A percentile compares a stretch with the other conserved stretches of the same genome.
Conservation (phyloP, 2,329 filamentous ascomycete species). For the Phialophora expanda region DNA sequence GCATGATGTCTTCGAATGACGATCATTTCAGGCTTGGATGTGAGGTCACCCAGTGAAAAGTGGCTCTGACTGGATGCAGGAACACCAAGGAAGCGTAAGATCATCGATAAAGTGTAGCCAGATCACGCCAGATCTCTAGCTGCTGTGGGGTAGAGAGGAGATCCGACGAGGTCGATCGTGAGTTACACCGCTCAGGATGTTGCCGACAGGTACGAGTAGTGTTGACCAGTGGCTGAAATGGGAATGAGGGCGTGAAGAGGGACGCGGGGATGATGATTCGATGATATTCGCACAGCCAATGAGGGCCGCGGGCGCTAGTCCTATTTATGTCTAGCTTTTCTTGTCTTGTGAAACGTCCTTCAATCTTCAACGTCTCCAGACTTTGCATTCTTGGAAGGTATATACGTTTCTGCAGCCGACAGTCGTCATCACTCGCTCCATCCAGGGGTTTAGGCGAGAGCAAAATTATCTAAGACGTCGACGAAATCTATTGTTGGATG, state of each 20-base stretch:
- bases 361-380: not conserved
- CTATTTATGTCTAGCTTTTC: not conserved
- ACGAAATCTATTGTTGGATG: not conserved
- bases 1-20: not conserved
- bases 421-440: slow-evolving; percentile 7
- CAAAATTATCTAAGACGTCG: not conserved
- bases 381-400: not conserved
- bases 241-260: not conserved
- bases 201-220: not conserved
- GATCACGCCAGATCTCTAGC: slow-evolving; percentile 1
- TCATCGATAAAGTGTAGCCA: not conserved
- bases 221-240: not conserved
- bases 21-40: not conserved
- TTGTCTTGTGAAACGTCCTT: not conserved
- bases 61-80: slow-evolving; percentile 1
- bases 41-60: not conserved
- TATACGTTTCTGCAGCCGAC: not conserved
- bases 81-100: not conserved
- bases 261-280: slow-evolving; percentile 10
- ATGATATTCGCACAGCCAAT: slow-evolving; percentile 1
- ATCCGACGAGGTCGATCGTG: not conserved
- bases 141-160: slow-evolving; percentile 6
- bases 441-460: not conserved
- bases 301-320: not conserved
- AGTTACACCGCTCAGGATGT: not conserved